Evolutionary conservation across 148 eudicot species (phyloP).

Genomic region (Nepenthes gracilis): DNA sequence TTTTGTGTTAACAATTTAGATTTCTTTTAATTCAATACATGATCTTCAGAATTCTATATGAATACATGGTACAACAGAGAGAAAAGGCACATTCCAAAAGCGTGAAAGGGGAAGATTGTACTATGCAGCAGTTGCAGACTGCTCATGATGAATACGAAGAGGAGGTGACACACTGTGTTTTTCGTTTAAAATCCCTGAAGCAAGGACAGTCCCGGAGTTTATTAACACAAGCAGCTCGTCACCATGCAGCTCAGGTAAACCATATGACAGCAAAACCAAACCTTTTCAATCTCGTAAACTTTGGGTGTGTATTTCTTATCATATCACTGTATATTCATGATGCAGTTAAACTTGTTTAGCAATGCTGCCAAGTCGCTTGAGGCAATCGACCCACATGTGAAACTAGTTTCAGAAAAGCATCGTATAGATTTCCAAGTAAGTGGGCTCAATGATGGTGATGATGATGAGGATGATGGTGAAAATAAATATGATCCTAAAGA

Average conservation of each 20-base stretch:
- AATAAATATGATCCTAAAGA: constrained; percentile 43
- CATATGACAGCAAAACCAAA: not conserved
- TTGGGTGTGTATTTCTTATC: not conserved
- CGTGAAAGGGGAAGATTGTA: constrained; percentile 65
- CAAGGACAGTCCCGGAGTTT: constrained; percentile 94
- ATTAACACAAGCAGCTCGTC: constrained; percentile 95
- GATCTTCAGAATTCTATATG: constrained; percentile 55
- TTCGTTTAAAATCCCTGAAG: constrained; percentile 83
- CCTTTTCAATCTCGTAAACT: not conserved
- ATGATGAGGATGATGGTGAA: constrained; percentile 11
- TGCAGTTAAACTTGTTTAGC: constrained; percentile 82
- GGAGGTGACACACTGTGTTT: constrained; percentile 73
- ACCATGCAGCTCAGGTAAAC: constrained; percentile 87
- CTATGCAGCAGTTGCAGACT: constrained; percentile 55
- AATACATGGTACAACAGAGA: constrained; percentile 48
- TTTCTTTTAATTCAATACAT: constrained; percentile 11
- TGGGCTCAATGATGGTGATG: constrained; percentile 48
- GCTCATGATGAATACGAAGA: constrained; percentile 85
- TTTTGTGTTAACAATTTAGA: not conserved
- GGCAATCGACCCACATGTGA: constrained; percentile 59
- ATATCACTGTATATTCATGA: constrained; percentile 2
- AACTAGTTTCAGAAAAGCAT: constrained; percentile 60
- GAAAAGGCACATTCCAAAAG: constrained; percentile 71
- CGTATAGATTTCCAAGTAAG: constrained; percentile 73
- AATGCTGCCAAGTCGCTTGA: constrained; percentile 84